Conservation (phyloP, 345 rosid species). For the Salix arbutifolia region DNA sequence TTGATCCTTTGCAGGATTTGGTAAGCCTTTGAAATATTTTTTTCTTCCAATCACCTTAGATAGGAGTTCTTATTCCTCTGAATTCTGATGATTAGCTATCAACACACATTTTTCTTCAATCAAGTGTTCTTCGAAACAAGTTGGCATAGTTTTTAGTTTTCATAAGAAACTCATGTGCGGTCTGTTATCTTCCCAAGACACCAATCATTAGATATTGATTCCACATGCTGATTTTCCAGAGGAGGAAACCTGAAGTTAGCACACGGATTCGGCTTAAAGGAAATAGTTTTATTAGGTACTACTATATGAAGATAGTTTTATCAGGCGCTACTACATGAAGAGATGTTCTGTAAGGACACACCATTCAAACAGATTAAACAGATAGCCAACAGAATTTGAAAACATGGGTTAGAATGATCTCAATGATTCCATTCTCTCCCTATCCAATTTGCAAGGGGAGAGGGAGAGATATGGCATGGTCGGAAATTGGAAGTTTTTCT, state of each 20-base stretch:
- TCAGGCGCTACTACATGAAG: background rate
- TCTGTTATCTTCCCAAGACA: background rate
- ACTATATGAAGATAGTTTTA: background rate
- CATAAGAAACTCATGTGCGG: background rate
- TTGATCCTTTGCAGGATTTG: background rate
- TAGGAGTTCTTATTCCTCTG: background rate
- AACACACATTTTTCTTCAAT: background rate
- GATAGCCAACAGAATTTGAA: background rate
- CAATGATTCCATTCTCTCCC: conserved; percentile 1
- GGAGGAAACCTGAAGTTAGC: background rate
- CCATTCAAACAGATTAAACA: background rate
- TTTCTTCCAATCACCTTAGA: too few relatives aligned
- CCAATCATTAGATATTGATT: background rate
- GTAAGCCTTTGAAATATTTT: background rate
- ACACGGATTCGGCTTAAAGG: background rate
- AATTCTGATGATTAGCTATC: background rate
- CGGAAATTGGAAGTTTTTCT: background rate
- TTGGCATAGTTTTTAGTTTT: background rate
- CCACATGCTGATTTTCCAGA: background rate
- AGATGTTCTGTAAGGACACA: background rate
- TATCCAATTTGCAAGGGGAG: background rate
- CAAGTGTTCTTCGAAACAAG: background rate
- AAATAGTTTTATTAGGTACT: background rate
- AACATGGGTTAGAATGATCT: background rate
- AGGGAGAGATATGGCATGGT: background rate